Evolutionary conservation across 23 red algal genomes (phyloP).

Genomic region (Gracilaria gracilis): DNA sequence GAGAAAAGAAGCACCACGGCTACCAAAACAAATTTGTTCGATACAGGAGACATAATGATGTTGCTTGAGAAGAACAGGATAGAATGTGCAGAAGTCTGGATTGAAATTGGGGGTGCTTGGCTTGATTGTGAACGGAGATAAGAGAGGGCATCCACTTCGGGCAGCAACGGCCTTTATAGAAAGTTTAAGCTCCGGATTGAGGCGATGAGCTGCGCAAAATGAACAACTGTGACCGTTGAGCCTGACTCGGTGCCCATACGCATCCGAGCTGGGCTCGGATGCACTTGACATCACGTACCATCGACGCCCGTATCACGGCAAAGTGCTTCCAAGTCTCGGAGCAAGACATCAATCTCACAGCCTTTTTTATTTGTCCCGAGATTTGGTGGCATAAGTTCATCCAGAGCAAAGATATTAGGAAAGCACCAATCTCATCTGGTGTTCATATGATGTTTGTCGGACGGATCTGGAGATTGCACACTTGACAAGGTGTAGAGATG

Average conservation of each 20-base stretch:
- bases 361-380: background rate
- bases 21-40: background rate
- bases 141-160: background rate
- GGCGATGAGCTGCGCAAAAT: too few species aligned
- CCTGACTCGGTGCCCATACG: too few species aligned
- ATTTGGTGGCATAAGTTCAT: background rate
- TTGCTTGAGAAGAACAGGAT: background rate
- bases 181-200: too few species aligned
- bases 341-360: background rate
- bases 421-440: too few species aligned
- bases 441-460: too few species aligned
- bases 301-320: too few species aligned
- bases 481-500: too few species aligned
- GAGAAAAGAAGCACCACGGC: background rate
- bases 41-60: background rate
- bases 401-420: background rate
- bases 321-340: background rate
- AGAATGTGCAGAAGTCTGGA: background rate
- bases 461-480: too few species aligned
- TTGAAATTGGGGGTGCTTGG: background rate
- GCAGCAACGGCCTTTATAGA: background rate
- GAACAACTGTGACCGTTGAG: too few species aligned
- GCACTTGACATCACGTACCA: too few species aligned
- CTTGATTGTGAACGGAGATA: background rate
- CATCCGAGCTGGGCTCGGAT: too few species aligned